phyloP scores from a whole-genome alignment of 768 basidiomycete species.

The Tylopilus felleus region DNA sequence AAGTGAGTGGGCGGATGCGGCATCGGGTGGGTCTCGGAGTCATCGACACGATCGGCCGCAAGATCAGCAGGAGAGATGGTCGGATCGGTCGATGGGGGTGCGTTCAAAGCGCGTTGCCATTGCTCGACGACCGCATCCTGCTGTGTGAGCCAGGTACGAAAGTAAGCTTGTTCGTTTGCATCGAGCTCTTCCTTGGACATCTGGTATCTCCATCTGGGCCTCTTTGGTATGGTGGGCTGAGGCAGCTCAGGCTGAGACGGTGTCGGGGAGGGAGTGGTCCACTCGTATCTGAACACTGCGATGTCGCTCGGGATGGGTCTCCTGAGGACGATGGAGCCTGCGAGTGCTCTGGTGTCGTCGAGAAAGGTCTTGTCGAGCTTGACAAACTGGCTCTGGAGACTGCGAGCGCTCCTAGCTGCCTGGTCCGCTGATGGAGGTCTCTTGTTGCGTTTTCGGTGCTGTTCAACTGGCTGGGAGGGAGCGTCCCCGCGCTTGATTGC shows the following conservation, averaged over 20 bases:
- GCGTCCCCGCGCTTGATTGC: constrained; percentile 81
- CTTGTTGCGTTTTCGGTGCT: constrained; percentile 10
- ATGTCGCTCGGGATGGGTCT: constrained; percentile 52
- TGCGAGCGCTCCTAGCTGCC: constrained; percentile 41
- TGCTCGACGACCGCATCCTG: constrained; percentile 55
- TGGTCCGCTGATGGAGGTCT: constrained; percentile 19
- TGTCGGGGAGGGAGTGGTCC: constrained; percentile 1
- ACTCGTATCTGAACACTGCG: constrained; percentile 33
- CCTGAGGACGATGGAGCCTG: constrained; percentile 47
- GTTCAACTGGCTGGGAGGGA: constrained; percentile 30
- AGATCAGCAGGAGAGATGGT: constrained; percentile 1
- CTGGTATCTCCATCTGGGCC: constrained; percentile 86
- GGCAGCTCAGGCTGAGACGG: background rate
- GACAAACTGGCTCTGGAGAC: constrained; percentile 69
- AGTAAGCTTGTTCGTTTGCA: constrained; percentile 81
- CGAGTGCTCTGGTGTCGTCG: constrained; percentile 54
- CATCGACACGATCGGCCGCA: background rate
- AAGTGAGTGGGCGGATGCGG: constrained; percentile 73
- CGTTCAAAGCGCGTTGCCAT: constrained; percentile 41
- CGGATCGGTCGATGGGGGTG: constrained; percentile 1
- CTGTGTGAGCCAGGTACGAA: constrained; percentile 71
- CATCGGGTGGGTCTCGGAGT: constrained; percentile 33
- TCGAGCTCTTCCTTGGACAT: constrained; percentile 90
- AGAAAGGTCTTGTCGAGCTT: constrained; percentile 58
- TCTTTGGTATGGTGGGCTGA: constrained; percentile 41